Base-by-base conservation (phyloP, 2,329 filamentous ascomycete genomes). In the Aspergillus fischeri region DNA sequence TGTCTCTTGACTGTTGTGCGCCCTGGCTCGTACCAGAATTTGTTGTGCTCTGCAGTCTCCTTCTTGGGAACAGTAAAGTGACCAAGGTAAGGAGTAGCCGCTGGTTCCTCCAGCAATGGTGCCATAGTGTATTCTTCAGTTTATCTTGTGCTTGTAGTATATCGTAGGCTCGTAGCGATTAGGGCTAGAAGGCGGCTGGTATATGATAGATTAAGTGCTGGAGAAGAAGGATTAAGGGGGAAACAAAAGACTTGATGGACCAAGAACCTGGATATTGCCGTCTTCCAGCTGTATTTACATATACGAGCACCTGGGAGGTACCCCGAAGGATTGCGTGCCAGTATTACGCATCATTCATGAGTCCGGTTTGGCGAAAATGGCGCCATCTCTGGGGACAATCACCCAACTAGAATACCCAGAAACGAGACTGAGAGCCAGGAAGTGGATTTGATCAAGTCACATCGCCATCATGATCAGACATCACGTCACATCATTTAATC, bases 1-100 rank as follows among this genome's bases (percentile, higher is more conserved):
- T 82, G 76, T 21, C 73, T 63, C 59, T 80, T 68, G 32, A 80
- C 70, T 25, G 62, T 53, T 9, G 78, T 79, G 10, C 77, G 75
- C 44, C 82, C 82, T 7, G 82, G 82, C 8, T 76, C 68, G 60
- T 81, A 82, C 38, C 69, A 69, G 52, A 77, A 66, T 50, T 71
- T 71, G 59, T 72, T 71, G 52, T 65, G 60, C 2, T 52, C 47
- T 9, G 54, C 47, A 21, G 58, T 32, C 17, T 51, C 60, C 53
- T 69, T 67, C 49, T 63, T 64, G 10, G 59, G 54, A 27, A 68
- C 48, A 14, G 62, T 54, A 17, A 67, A 45, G 17, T 55, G 56
- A 14, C 28, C 59, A 38, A 54, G 29, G 7, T 55, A 25, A 20
- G 63, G 54, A 25, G 60, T 42, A 3, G 59, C 49, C 29, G 67